Evolutionary conservation across 208 protist species (phyloP), one percentile per base, ranked within the genome.

Genomic region (Endotrypanum monterogeii): DNA sequence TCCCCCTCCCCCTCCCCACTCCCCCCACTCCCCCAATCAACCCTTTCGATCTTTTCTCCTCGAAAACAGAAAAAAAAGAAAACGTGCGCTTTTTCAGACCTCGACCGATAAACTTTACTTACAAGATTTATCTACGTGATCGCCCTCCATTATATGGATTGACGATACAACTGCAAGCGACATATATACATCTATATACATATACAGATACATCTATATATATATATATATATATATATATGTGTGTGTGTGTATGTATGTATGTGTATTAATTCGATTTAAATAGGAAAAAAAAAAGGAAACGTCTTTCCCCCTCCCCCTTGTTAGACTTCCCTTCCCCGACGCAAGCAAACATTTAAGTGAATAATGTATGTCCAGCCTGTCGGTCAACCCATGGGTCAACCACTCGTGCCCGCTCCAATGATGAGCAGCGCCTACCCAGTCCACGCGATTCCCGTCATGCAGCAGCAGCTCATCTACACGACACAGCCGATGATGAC

Each of bases 381-480:
- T 30, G 18, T 73, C 11, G 67, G 20, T 32, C 74, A 73, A 67
- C 67, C 74, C 25, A 32, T 52, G 28, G n/a, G 52, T n/a, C 54
- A 71, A 12, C 23, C 67, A 4, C 30, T 61, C 52, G 37, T 50
- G 2, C 25, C 54, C 37, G 52, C 52, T n/a, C 63, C 56, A 2
- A 54, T 65, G 16, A 32, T 68, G 11, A 67, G 9, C 50, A 67
- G 51, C 11, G 51, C 52, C 25, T 70, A 73, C 28, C 67, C 30
- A 1, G 28, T 70, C 25, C 68, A 55, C 30, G 30, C 74, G 12
- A 70, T 73, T 30, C 57, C 65, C 37, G 41, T 78, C 44, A 51
- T 74, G 68, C 74, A 69, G 58, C 74, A 73, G 68, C 67, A 54
- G 56, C 20, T 74, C 39, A 52, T 79, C 35, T 73, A 79, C 52